A percentile compares a stretch with the other conserved stretches of the same genome.
These are phyloP conservation scores for Scenedesmus sp. DNA, from an alignment of 163 green algal species.

Conservation along the genomic window DNA sequence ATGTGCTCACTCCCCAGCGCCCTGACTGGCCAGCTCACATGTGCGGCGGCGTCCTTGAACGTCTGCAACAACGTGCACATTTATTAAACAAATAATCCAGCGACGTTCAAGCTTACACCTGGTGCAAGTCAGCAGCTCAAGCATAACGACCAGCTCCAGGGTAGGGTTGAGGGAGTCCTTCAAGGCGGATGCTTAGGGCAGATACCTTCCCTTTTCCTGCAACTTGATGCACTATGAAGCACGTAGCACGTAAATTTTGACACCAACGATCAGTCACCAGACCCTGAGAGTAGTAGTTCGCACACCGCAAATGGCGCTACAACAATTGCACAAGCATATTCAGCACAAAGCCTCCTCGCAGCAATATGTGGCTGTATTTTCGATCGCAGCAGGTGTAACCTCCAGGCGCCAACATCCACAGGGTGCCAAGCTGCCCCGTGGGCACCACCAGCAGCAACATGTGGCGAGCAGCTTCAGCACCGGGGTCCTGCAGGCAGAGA, in stretches of 20 bases:
- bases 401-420: background rate
- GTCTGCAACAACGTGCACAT: too few species aligned
- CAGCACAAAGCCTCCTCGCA: background rate
- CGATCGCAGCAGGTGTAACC: background rate
- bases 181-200: too few species aligned
- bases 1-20: too few species aligned
- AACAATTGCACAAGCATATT: background rate
- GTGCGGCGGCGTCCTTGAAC: too few species aligned
- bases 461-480: slow-evolving; percentile 4
- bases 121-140: too few species aligned
- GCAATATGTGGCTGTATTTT: background rate
- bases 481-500: background rate
- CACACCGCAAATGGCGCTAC: background rate
- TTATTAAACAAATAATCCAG: too few species aligned
- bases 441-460: slow-evolving; percentile 7
- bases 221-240: too few species aligned
- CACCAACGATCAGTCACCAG: background rate
- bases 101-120: too few species aligned
- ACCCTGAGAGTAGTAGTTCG: background rate
- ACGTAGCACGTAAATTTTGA: background rate
- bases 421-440: background rate
- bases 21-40: too few species aligned
- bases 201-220: too few species aligned
- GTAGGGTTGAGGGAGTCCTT: too few species aligned
- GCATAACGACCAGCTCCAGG: too few species aligned